Conservation (phyloP, 2,329 filamentous ascomycete genomes). For the Alternaria triticimaculans region DNA sequence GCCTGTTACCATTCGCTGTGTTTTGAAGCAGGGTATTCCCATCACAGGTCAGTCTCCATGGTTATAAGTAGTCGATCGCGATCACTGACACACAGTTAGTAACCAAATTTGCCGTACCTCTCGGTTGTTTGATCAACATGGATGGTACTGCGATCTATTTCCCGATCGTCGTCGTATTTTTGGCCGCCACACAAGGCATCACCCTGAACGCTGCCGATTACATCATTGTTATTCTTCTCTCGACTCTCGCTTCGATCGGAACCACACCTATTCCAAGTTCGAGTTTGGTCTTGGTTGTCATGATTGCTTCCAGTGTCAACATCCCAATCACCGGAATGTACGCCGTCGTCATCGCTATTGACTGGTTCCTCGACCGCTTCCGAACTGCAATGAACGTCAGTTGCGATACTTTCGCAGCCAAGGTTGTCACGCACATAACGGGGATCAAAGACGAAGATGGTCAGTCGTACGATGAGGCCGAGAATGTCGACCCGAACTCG, state of each 20-base stretch:
- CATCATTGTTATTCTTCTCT: slow-evolving; percentile 57
- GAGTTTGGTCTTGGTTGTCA: slow-evolving; percentile 59
- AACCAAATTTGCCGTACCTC: slow-evolving; percentile 56
- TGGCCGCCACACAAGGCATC: slow-evolving; percentile 59
- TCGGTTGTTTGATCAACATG: slow-evolving; percentile 54
- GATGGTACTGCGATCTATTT: slow-evolving; percentile 62
- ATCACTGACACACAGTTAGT: slow-evolving; percentile 26
- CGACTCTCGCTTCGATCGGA: slow-evolving; percentile 60
- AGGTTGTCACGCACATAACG: slow-evolving; percentile 51
- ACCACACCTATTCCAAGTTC: slow-evolving; percentile 62
- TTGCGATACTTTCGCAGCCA: slow-evolving; percentile 58
- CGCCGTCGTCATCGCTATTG: slow-evolving; percentile 61
- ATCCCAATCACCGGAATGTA: slow-evolving; percentile 59
- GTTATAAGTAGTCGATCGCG: background rate
- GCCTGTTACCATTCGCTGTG: slow-evolving; percentile 56
- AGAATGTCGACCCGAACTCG: slow-evolving; percentile 12
- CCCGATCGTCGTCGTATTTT: slow-evolving; percentile 60
- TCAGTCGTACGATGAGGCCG: slow-evolving; percentile 16
- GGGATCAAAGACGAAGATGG: slow-evolving; percentile 44
- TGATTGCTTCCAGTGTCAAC: slow-evolving; percentile 58
- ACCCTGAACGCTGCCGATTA: slow-evolving; percentile 55
- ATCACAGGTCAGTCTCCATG: slow-evolving; percentile 31
- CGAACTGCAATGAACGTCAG: slow-evolving; percentile 60
- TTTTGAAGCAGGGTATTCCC: slow-evolving; percentile 52
- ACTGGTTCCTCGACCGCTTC: slow-evolving; percentile 65